A percentile compares a stretch with the other conserved stretches of the same genome.
Evolutionary conservation across 805 yeast genomes (phyloP).

Genomic region (Zygosaccharomyces bisporus): DNA sequence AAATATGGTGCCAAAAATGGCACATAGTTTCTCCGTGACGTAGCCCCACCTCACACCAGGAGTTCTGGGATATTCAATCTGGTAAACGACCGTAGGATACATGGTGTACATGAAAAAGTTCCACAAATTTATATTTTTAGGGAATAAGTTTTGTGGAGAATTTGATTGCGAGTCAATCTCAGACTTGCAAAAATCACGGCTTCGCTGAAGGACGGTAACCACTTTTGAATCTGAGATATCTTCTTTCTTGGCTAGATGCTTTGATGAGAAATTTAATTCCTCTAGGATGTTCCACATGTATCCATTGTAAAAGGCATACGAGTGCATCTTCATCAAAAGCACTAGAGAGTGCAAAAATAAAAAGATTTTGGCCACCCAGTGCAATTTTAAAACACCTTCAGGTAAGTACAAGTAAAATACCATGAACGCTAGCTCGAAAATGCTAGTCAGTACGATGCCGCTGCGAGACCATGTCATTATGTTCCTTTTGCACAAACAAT

Average conservation of each 20-base stretch:
- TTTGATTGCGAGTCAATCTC: conserved; percentile 57
- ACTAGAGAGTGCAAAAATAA: conserved; percentile 81
- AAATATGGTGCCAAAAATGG: conserved; percentile 81
- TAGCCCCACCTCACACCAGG: conserved; percentile 62
- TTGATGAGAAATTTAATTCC: conserved; percentile 51
- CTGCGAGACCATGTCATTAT: conserved; percentile 53
- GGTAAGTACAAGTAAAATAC: conserved; percentile 54
- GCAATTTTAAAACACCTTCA: conserved; percentile 46
- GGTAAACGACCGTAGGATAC: conserved; percentile 87
- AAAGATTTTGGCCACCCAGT: conserved; percentile 91
- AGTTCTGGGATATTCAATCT: conserved; percentile 78
- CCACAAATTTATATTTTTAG: conserved; percentile 58
- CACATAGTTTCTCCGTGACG: conserved; percentile 63
- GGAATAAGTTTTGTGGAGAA: conserved; percentile 50
- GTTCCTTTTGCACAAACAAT: conserved; percentile 45
- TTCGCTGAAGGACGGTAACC: conserved; percentile 39
- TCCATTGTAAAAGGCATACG: conserved; percentile 89
- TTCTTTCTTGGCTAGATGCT: conserved; percentile 39
- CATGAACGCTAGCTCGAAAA: conserved; percentile 54
- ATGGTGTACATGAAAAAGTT: conserved; percentile 76
- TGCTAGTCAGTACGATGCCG: conserved; percentile 63
- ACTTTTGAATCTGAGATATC: conserved; percentile 27
- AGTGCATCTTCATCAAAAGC: conserved; percentile 90
- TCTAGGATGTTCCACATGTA: conserved; percentile 65
- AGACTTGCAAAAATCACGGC: conserved; percentile 64